Evolutionary conservation across 176 grass and related monocot species (phyloP).

Genomic region (Carex scoparia): DNA sequence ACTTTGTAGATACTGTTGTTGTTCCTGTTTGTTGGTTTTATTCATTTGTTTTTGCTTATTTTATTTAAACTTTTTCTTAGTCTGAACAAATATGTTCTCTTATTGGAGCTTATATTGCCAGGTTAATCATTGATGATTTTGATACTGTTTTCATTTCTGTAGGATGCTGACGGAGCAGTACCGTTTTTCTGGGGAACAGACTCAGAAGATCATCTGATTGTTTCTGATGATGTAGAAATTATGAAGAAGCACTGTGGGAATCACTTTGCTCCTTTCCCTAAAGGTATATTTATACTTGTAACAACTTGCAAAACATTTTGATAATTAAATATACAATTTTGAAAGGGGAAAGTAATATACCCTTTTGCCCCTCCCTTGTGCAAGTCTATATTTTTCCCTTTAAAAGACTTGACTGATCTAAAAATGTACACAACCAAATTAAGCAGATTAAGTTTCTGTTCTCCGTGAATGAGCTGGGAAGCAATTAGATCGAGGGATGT

Average conservation of each 20-base stretch:
- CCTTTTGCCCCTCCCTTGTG: neutral
- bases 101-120: neutral
- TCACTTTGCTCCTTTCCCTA: constrained; percentile 33
- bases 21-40: neutral
- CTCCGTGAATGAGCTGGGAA: neutral
- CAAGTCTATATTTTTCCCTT: neutral
- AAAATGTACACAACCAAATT: neutral
- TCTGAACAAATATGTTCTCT: neutral
- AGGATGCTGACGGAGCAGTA: constrained; percentile 30
- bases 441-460: neutral
- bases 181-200: constrained; percentile 34
- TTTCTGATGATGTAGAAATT: constrained; percentile 28
- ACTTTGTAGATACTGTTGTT: neutral
- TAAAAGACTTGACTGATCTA: neutral
- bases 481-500: neutral
- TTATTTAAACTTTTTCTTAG: neutral
- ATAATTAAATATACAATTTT: neutral
- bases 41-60: neutral
- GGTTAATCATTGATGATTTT: neutral
- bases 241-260: constrained; percentile 39
- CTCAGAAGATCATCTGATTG: constrained; percentile 26
- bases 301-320: neutral
- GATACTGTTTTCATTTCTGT: neutral
- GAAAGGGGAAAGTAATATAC: neutral
- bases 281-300: constrained; percentile 26